Base-by-base conservation (phyloP, 257 asterid genomes). In the Solanum stenotomum region DNA sequence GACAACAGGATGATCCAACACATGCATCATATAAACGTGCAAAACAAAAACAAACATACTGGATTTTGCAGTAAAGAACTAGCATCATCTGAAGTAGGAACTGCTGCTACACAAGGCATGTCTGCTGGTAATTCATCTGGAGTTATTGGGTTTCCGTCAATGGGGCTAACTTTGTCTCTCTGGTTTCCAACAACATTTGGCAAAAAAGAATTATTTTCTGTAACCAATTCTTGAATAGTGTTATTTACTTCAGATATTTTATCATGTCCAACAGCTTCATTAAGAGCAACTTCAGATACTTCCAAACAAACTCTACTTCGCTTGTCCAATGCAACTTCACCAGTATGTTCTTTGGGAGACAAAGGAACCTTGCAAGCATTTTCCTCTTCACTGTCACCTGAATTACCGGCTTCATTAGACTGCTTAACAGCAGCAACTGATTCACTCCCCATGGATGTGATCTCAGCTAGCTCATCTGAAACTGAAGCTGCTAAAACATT, bases 31-130 rank as follows among this genome's bases (percentile, higher is more conserved):
- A 87, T 84, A 34, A 49, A 49, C 29, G 38, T 82, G 70, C 88
- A 27, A 61, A 72, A 84, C 77, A 44, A 84, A 83, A 87, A 56
- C 42, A 15, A 72, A 90, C 91, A 88, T 92, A 92, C 96, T 75
- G 90, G 89, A 72, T 70, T 88, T 85, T 79, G 92, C 25, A 82
- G 90, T 65, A 85, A 84, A 83, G 83, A 85, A 75, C 87, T 88
- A 40, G 70, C 16, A 86, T 89, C 85, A 87, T 83, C 90, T 65
- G 90, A 79, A 68, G 87, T 34, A 61, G 87, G 84, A 63, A 46
- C 65, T 52, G 87, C 82, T 87, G 90, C 89, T 83, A 76, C 40
- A 52, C 70, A 29, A 49, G 44, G 70, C 70, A 82, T 49, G 12
- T 82, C 70, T 49, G 22, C 44, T 49, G 86, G 12, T 11, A 52